Conservation (phyloP, 345 rosid species). For the Triadica sebifera region DNA sequence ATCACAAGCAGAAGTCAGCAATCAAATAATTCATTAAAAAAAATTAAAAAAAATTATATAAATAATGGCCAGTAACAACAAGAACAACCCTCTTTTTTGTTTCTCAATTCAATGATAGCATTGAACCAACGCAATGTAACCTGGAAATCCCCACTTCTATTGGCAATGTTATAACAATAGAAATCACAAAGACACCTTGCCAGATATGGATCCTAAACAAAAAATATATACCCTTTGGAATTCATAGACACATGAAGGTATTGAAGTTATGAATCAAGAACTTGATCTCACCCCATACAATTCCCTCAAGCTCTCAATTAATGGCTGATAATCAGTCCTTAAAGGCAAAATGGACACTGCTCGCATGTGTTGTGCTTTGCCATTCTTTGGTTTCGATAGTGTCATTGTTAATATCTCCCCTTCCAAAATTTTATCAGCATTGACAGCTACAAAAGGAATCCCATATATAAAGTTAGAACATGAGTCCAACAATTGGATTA, state of each 20-base stretch:
- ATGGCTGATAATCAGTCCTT: slow-evolving; percentile 54
- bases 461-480: neutral
- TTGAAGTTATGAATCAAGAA: slow-evolving; percentile 9
- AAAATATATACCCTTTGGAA: neutral
- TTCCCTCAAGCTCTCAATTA: slow-evolving; percentile 43
- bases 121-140: neutral
- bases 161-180: neutral
- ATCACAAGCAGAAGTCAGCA: neutral
- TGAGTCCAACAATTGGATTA: no score
- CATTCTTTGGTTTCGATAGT: slow-evolving; percentile 56
- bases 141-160: neutral
- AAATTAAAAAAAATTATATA: neutral
- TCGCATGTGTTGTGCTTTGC: slow-evolving; percentile 62
- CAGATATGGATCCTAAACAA: neutral
- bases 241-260: neutral
- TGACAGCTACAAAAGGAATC: slow-evolving; percentile 40
- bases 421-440: slow-evolving; percentile 50
- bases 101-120: neutral
- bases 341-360: slow-evolving; percentile 50
- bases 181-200: neutral
- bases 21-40: neutral
- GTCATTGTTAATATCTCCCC: slow-evolving; percentile 77
- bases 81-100: neutral
- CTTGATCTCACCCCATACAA: slow-evolving; percentile 30
- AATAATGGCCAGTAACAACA: neutral